Evolutionary conservation across 495 filamentous ascomycete species (phyloP).

Genomic region (Antarctomyces pellizariae): DNA sequence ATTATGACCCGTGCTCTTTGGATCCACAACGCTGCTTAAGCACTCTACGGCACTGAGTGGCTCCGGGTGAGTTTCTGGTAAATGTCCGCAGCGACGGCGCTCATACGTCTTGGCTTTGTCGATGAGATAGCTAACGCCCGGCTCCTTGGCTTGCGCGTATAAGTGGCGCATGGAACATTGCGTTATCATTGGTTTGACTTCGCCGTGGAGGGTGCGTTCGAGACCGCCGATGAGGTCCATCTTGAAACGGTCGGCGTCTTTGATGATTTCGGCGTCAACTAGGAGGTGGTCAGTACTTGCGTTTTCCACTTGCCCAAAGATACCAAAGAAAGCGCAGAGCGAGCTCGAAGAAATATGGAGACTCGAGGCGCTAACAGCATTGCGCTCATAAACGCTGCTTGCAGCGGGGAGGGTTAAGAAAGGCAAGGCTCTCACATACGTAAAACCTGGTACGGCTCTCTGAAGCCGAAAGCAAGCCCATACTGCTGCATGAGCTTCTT

Average conservation of each 20-base stretch:
- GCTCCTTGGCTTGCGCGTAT: slow-evolving; percentile 30
- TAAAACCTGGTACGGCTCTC: slow-evolving; percentile 83
- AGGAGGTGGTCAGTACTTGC: slow-evolving; percentile 1
- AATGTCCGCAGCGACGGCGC: slow-evolving; percentile 72
- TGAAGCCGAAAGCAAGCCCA: slow-evolving; percentile 60
- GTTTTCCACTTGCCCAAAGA: neutral
- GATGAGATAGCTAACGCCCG: slow-evolving; percentile 33
- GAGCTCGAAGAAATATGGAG: neutral
- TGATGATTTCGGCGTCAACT: slow-evolving; percentile 65
- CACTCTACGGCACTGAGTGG: slow-evolving; percentile 61
- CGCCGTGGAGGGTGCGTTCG: slow-evolving; percentile 51
- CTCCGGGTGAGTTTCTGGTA: slow-evolving; percentile 41
- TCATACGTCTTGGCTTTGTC: slow-evolving; percentile 51
- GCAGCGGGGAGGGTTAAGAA: slow-evolving; percentile 3
- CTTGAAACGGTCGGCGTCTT: slow-evolving; percentile 47
- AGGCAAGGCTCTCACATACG: slow-evolving; percentile 16
- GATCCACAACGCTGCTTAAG: slow-evolving; percentile 52
- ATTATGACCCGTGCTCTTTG: slow-evolving; percentile 44
- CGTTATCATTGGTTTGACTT: slow-evolving; percentile 60
- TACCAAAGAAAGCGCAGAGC: neutral
- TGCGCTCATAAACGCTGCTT: too few species aligned
- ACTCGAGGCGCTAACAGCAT: too few species aligned
- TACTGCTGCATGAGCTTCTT: slow-evolving; percentile 91
- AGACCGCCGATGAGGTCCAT: slow-evolving; percentile 56
- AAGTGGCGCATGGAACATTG: slow-evolving; percentile 51